Evolutionary conservation across 2,329 filamentous ascomycete genomes (phyloP).

Genomic region (Zymoseptoria brevis): DNA sequence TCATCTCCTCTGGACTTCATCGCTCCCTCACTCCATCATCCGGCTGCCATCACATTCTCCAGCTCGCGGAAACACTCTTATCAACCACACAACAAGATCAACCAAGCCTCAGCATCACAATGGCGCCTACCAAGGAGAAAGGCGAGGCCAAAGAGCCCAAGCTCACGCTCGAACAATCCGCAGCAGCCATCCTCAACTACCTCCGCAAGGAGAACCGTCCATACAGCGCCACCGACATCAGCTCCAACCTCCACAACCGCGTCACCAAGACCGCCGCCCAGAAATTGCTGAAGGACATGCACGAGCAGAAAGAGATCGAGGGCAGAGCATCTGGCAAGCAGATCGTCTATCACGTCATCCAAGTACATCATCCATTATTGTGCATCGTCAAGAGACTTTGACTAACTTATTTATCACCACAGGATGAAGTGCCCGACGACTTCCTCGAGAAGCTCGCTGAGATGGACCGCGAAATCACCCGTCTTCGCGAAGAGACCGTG

Average conservation of each 20-base stretch:
- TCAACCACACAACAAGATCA: too few relatives aligned
- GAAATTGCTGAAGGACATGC: conserved; percentile 56
- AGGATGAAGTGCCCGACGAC: conserved; percentile 44
- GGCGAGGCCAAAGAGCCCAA: conserved; percentile 21
- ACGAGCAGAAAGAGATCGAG: conserved; percentile 52
- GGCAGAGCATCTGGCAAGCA: conserved; percentile 53
- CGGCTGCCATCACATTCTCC: neutral
- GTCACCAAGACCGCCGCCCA: conserved; percentile 44
- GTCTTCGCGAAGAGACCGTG: conserved; percentile 39
- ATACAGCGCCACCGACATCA: conserved; percentile 31
- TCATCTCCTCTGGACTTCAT: neutral
- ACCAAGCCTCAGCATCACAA: too few relatives aligned
- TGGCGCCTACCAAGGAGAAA: conserved; percentile 28
- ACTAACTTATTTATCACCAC: conserved; percentile 8
- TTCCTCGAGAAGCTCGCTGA: conserved; percentile 42
- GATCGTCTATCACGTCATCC: conserved; percentile 50
- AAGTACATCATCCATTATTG: conserved; percentile 26
- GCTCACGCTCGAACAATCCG: conserved; percentile 25
- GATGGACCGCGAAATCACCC: conserved; percentile 43
- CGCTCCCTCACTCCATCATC: neutral
- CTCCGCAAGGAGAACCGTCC: conserved; percentile 27
- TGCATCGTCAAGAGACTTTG: neutral
- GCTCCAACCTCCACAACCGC: conserved; percentile 29
- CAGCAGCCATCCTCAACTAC: conserved; percentile 25
- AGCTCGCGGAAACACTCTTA: too few relatives aligned